Evolutionary conservation across 768 basidiomycete genomes (phyloP).

Genomic region (Sarcodon sp.): DNA sequence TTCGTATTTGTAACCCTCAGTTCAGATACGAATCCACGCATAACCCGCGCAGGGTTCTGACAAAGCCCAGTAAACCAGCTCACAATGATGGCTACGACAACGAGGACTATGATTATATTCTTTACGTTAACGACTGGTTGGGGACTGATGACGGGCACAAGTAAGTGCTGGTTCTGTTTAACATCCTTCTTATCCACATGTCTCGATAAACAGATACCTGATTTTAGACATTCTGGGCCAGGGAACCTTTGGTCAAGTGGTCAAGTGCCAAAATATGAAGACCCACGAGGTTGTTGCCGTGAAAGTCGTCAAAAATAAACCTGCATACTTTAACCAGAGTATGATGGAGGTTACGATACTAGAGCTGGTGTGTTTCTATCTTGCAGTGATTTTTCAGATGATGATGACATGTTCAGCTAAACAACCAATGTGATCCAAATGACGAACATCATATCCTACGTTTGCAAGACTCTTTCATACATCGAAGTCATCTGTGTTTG

Average conservation of each 20-base stretch:
- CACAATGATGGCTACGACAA: slow-evolving; percentile 98
- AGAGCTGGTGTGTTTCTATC: slow-evolving; percentile 63
- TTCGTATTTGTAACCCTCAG: slow-evolving; percentile 85
- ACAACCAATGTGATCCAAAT: slow-evolving; percentile 84
- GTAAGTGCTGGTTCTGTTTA: slow-evolving; percentile 32
- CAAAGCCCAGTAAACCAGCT: slow-evolving; percentile 91
- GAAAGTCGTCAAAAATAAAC: slow-evolving; percentile 99
- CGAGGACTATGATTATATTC: slow-evolving; percentile 97
- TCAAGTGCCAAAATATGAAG: slow-evolving; percentile 99
- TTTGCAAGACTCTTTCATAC: slow-evolving; percentile 91
- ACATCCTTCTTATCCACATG: slow-evolving; percentile 2
- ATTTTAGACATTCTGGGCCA: slow-evolving; percentile 98
- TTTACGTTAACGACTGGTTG: slow-evolving; percentile 97
- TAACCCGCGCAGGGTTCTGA: slow-evolving; percentile 93
- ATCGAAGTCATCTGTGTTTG: slow-evolving; percentile 91
- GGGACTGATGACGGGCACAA: slow-evolving; percentile 93
- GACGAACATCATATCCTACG: slow-evolving; percentile 97
- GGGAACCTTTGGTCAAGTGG: slow-evolving; percentile 98
- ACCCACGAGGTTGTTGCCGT: slow-evolving; percentile 98
- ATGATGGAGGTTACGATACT: slow-evolving; percentile 99
- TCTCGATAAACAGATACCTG: slow-evolving; percentile 51
- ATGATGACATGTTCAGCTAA: slow-evolving; percentile 42
- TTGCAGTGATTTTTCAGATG: neutral
- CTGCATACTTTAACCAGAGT: slow-evolving; percentile 97
- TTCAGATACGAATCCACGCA: slow-evolving; percentile 92